These are phyloP conservation scores for Canavalia ensiformis DNA, from an alignment of 306 rosid genomes.

Conservation along the genomic window DNA sequence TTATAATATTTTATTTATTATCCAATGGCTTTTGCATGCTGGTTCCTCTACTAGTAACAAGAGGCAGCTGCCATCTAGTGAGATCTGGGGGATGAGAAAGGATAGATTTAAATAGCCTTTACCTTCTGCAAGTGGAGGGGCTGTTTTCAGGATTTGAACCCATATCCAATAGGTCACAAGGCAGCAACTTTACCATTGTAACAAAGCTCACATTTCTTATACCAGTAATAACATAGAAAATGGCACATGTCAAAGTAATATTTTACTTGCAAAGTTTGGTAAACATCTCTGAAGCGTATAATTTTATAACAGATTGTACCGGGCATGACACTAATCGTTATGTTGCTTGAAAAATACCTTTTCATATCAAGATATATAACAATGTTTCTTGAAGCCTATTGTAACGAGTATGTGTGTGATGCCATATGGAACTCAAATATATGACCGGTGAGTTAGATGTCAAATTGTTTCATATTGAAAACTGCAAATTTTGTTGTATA, in stretches of 20 bases:
- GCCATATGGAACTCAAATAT: neutral
- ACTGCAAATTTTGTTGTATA: neutral
- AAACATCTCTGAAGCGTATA: neutral
- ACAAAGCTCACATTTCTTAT: neutral
- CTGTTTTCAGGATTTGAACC: neutral
- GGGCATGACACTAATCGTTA: neutral
- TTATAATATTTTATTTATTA: neutral
- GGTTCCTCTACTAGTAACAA: neutral
- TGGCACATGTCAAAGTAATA: neutral
- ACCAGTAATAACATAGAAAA: constrained; percentile 12
- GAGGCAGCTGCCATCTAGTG: neutral
- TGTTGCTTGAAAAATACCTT: neutral
- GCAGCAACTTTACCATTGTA: neutral
- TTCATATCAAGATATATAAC: neutral
- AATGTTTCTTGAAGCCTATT: constrained; percentile 1
- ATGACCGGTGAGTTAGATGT: constrained; percentile 12
- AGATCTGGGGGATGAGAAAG: neutral
- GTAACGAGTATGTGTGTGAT: neutral
- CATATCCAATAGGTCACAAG: neutral
- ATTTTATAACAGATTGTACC: neutral
- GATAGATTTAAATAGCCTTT: neutral
- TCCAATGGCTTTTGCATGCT: neutral
- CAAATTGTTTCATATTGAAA: constrained; percentile 24
- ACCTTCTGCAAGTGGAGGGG: neutral
- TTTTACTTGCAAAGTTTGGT: neutral